Evolutionary conservation across 768 basidiomycete genomes (phyloP), one percentile per base, ranked within the genome.

Genomic region (Mycena vitilis): DNA sequence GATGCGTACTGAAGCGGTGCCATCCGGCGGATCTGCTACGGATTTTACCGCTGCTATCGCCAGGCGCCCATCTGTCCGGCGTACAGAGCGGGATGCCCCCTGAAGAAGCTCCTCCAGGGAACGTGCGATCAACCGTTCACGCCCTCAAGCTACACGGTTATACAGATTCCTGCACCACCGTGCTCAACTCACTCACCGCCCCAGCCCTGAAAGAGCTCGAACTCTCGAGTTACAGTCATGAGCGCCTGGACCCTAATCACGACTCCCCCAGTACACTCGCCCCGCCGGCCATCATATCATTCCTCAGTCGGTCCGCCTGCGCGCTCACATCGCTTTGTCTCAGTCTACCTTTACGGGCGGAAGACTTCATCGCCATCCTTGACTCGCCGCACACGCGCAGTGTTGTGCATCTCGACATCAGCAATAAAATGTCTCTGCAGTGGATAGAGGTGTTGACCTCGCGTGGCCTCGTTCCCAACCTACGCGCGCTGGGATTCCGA

Each of bases 251-350:
- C 54, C 23, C 54, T n/a, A n/a, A n/a, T n/a, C 7, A 34, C 15
- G 10, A 42, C 38, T 30, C 30, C 11, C 15, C 40, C 40, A 8
- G 40, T 40, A 40, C 9, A 52, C 8, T 30, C 2, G n/a, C 23
- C 51, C 30, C 25, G 30, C 30, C 30, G n/a, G 10, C 22, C 37
- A 40, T 56, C 1, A 23, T 42, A 4, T 5, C 37, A 22, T 56
- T 56, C 36, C 23, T 42, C 10, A 22, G 38, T 23, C 38, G 55
- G 5, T 56, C 55, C 38, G 38, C 38, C 20, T 42, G 55, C 37
- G 15, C 38, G 38, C 55, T 56, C 37, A 56, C 55, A 12, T 56
- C 55, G 38, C 55, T 52, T 16, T 34, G 51, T 16, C 51, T 52
- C 30, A 23, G 15, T 12, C 12, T 30, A 23, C 15, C 25, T 16